phyloP scores from a whole-genome alignment of 1,139 yeast genomes.

The Scheffersomyces stambukii region DNA sequence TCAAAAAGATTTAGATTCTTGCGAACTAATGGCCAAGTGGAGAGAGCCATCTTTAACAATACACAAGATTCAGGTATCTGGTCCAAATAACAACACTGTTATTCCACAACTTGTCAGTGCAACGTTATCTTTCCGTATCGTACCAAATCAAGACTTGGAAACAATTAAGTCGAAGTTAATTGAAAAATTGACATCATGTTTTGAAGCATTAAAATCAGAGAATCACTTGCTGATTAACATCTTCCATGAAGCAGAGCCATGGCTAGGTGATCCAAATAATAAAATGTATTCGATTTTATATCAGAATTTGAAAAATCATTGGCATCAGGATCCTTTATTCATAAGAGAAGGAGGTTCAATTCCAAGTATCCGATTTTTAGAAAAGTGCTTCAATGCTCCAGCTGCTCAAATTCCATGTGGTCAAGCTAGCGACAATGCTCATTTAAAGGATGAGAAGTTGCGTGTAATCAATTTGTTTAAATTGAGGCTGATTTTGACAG shows the following conservation, averaged over 20 bases:
- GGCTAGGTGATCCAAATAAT: conserved; percentile 87
- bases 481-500: conserved; percentile 61
- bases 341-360: conserved; percentile 97
- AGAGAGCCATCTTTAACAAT: conserved; percentile 84
- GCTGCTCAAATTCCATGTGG: conserved; percentile 98
- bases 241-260: conserved; percentile 87
- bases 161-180: conserved; percentile 51
- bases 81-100: conserved; percentile 86
- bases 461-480: conserved; percentile 75
- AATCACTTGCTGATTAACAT: conserved; percentile 59
- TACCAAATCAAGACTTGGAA: conserved; percentile 77
- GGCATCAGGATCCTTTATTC: conserved; percentile 73
- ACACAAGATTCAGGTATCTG: conserved; percentile 83
- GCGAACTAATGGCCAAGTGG: conserved; percentile 80
- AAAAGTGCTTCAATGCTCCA: conserved; percentile 75
- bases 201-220: conserved; percentile 43
- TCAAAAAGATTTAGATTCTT: conserved; percentile 30
- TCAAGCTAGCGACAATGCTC: conserved; percentile 92
- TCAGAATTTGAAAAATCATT: conserved; percentile 54
- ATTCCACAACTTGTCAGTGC: conserved; percentile 82
- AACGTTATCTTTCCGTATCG: conserved; percentile 76
- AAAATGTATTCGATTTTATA: conserved; percentile 64
- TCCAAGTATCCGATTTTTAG: conserved; percentile 83
- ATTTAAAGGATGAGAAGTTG: conserved; percentile 80
- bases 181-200: conserved; percentile 35